Percentiles rank a stretch among this genome's conserved stretches.
phyloP scores from a whole-genome alignment of 1,284 basidiomycete genomes.

The Trichosporon inkin region DNA sequence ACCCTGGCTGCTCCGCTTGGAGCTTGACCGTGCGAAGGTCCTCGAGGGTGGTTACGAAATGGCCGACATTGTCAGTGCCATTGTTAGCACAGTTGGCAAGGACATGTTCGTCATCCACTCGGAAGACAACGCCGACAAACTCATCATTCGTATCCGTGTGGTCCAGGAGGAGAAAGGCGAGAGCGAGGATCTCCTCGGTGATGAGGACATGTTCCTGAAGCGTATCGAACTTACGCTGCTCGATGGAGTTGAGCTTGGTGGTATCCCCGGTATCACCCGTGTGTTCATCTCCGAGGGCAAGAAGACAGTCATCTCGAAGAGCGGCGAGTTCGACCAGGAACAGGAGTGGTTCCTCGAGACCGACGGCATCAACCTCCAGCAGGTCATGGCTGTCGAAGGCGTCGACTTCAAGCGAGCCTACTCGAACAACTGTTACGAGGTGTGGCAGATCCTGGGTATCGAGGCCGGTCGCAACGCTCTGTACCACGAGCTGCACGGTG shows the following conservation, averaged over 20 bases:
- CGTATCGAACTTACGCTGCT: constrained; percentile 95
- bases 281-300: constrained; percentile 93
- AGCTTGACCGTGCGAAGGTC: constrained; percentile 96
- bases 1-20: constrained; percentile 94
- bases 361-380: constrained; percentile 90
- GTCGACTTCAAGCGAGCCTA: constrained; percentile 89
- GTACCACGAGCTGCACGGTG: constrained; percentile 83
- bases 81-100: constrained; percentile 90
- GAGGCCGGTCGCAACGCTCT: constrained; percentile 93
- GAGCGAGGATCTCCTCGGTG: constrained; percentile 72
- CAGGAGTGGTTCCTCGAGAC: constrained; percentile 98
- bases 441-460: constrained; percentile 95
- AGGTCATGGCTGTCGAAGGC: constrained; percentile 89
- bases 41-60: constrained; percentile 95
- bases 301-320: constrained; percentile 61
- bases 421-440: constrained; percentile 95
- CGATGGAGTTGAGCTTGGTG: constrained; percentile 90
- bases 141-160: constrained; percentile 94
- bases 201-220: constrained; percentile 95
- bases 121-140: constrained; percentile 97
- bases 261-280: constrained; percentile 78
- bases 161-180: constrained; percentile 86
- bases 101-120: constrained; percentile 98
- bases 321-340: constrained; percentile 55
- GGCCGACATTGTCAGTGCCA: constrained; percentile 89